Evolutionary conservation across 1,284 basidiomycete genomes (phyloP).

Genomic region (Fomitopsis palustris): DNA sequence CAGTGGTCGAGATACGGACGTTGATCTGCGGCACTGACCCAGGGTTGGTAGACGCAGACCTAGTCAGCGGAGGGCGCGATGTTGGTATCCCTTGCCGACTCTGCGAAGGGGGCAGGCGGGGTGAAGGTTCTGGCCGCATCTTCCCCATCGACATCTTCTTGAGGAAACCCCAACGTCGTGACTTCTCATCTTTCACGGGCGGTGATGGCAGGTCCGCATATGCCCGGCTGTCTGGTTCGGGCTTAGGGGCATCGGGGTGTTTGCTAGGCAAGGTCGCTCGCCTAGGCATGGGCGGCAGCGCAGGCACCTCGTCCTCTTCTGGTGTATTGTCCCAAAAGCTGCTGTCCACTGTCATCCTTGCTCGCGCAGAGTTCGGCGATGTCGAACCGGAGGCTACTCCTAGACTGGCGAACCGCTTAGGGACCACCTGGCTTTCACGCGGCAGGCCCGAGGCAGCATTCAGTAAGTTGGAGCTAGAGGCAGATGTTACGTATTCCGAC

Average conservation of each 20-base stretch:
- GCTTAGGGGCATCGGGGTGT: slow-evolving; percentile 4
- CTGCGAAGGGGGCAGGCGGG: slow-evolving; percentile 30
- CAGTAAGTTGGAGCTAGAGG: slow-evolving; percentile 61
- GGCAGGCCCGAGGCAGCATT: slow-evolving; percentile 27
- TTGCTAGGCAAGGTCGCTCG: slow-evolving; percentile 10
- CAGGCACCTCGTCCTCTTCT: slow-evolving; percentile 23
- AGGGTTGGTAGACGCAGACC: slow-evolving; percentile 2
- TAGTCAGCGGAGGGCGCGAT: slow-evolving; percentile 1
- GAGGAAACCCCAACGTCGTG: slow-evolving; percentile 85
- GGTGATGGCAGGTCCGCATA: slow-evolving; percentile 14
- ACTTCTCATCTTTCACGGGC: slow-evolving; percentile 46
- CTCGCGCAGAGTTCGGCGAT: slow-evolving; percentile 19
- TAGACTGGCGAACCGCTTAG: slow-evolving; percentile 66
- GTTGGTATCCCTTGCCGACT: slow-evolving; percentile 14
- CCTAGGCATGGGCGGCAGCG: slow-evolving; percentile 22
- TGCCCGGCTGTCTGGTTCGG: background rate
- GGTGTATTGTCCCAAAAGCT: slow-evolving; percentile 31
- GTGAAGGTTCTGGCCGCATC: slow-evolving; percentile 59
- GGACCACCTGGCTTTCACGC: slow-evolving; percentile 34
- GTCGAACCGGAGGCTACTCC: slow-evolving; percentile 39
- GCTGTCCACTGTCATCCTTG: slow-evolving; percentile 23
- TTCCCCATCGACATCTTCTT: slow-evolving; percentile 97
- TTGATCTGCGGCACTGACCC: slow-evolving; percentile 54
- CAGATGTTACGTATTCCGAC: slow-evolving; percentile 52
- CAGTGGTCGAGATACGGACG: slow-evolving; percentile 66